Base-by-base conservation (phyloP, 306 rosid genomes). In the Hylodesmum podocarpum region DNA sequence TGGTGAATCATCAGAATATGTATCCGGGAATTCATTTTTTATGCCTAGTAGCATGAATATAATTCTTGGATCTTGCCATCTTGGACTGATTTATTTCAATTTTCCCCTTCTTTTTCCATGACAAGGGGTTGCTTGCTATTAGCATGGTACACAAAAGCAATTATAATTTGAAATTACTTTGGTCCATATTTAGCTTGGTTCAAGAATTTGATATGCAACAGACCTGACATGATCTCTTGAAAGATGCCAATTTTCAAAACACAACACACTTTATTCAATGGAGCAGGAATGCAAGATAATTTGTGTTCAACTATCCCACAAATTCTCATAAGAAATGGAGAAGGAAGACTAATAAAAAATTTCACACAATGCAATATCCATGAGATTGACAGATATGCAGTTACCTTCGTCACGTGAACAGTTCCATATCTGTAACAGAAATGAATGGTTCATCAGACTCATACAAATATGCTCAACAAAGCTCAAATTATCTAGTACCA, bases 401-500 rank as follows among this genome's bases (percentile, higher is more conserved):
- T 80, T 77, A 93, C 98, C 98, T 91, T 93, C 98, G 19, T 91
- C 96, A 34, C 97, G 92, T 4, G 98, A 89, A 79, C 98, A 93
- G 16, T 93, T 89, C 98, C 98, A 91, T 89, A 93, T 89, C 98
- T 93, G 97, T 76, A 84, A 79, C 79, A 91, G 54, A 81, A 86
- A 70, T 72, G 63, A 62, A 78, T 49, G 43, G 73, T 71, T 55
- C 21, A 76, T 89, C 84, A 93, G 83, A 85, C 43, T 13, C 43
- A 24, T 18, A 64, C 22, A 34, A 57, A 63, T 44, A 61, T 34
- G 72, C 33, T 36, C 31, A 70, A n/a, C n/a, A 68, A 43, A 15
- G 50, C 24, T 27, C 6, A 27, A 6, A 51, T 31, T 54, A 58
- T n/a, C 15, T 76, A 49, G 66, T 27, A 71, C 21, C 57, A 63